Evolutionary conservation across 2,329 filamentous ascomycete genomes (phyloP), one percentile per base, ranked within the genome.

Genomic region (Herpotrichia juniperi): DNA sequence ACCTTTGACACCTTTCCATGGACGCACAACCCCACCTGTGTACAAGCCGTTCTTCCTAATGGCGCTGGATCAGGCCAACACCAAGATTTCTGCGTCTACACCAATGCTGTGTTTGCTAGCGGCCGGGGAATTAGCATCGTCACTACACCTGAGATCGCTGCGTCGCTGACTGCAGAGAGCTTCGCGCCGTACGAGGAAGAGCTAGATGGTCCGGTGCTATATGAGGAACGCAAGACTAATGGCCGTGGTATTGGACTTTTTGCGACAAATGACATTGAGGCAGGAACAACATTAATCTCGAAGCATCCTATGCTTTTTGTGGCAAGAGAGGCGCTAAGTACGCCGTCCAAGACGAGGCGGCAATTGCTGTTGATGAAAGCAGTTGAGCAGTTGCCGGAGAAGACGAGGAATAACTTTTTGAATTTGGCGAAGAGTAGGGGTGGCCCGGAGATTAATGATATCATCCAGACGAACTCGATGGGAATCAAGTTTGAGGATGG

Each of bases 111-210:
- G 7, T 69, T 67, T 51, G 62, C 62, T 28, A 55, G 54, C 17
- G 63, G 60, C 10, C 64, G 68, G 2, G 68, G 68, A 19, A 58
- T 72, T 28, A 66, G 62, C 45, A 53, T 72, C n/a, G 54, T 72
- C 14, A 66, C 63, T 0, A 66, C 50, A 1, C 66, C 67, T 1
- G 63, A 67, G 14, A 51, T 63, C 2, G 66, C 64, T 3, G 56
- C 62, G 5, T 60, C 52, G 14, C 50, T 68, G 7, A 57, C 54
- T 0, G 50, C 44, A 17, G 61, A 62, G 19, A 53, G 53, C 1
- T 66, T 56, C 44, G 53, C 48, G 7, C 47, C 54, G 40, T 54
- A 44, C 37, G 62, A 50, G 50, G 54, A 32, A 53, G 31, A 50
- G 48, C 10, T 50, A 32, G 16, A 46, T 10, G 32, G 56, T 5